These are phyloP conservation scores for Vanrija humicola DNA, from an alignment of 1,284 basidiomycete genomes.

Conservation along the genomic window DNA sequence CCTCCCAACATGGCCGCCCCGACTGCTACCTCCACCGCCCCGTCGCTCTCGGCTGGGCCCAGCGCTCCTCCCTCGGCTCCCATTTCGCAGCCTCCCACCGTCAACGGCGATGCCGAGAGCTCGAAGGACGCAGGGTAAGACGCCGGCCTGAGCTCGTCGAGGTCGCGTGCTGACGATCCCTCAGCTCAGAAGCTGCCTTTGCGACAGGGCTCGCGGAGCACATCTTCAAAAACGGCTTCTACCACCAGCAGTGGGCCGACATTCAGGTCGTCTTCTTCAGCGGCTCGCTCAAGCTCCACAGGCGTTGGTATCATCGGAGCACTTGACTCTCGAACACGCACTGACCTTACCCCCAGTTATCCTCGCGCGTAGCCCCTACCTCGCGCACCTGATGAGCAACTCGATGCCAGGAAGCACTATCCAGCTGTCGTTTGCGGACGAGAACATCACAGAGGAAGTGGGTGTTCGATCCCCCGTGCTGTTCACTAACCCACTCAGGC, in stretches of 20 bases:
- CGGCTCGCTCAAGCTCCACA: slow-evolving; percentile 37
- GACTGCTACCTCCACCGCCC: too few species aligned
- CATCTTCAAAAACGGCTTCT: slow-evolving; percentile 39
- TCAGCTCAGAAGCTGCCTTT: slow-evolving; percentile 6
- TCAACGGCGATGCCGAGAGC: slow-evolving; percentile 22
- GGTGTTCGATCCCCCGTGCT: slow-evolving; percentile 30
- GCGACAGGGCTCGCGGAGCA: slow-evolving; percentile 15
- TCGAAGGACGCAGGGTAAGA: slow-evolving; percentile 18
- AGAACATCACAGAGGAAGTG: slow-evolving; percentile 77
- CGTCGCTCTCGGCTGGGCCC: too few species aligned
- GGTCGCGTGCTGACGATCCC: too few species aligned
- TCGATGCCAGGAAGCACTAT: slow-evolving; percentile 62
- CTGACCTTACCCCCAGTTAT: slow-evolving; percentile 58
- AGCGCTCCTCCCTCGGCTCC: too few species aligned
- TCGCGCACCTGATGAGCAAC: slow-evolving; percentile 69
- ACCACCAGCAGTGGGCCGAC: slow-evolving; percentile 39
- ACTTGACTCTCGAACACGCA: not conserved
- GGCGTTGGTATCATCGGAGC: slow-evolving; percentile 26
- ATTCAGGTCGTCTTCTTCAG: slow-evolving; percentile 39
- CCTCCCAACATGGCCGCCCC: too few species aligned
- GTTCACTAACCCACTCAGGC: slow-evolving; percentile 21
- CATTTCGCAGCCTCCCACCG: not conserved
- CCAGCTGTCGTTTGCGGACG: slow-evolving; percentile 68
- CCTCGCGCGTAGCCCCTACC: slow-evolving; percentile 75
- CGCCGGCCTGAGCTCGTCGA: not conserved